Percentiles rank a stretch among this genome's conserved stretches.
These are phyloP conservation scores for Lachancea kluyveri DNA, from an alignment of 805 yeast genomes.

Conservation along the genomic window DNA sequence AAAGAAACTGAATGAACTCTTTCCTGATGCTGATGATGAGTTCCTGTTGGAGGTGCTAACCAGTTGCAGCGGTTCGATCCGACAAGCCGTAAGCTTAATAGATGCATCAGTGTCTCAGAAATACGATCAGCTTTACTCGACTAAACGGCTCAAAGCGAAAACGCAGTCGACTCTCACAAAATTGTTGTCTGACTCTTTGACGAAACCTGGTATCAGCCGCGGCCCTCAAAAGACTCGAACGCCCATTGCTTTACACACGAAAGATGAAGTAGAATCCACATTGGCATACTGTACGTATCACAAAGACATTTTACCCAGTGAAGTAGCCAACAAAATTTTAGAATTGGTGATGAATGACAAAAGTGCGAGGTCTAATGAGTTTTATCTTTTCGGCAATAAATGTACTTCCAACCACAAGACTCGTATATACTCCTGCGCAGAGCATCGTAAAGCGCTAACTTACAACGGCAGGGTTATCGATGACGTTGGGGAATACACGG, in stretches of 20 bases:
- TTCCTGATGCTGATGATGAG: conserved; percentile 39
- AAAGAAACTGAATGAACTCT: conserved; percentile 29
- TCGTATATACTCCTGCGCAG: conserved; percentile 28
- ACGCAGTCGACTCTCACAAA: conserved; percentile 4
- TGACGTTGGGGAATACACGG: conserved; percentile 32
- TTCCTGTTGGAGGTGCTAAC: conserved; percentile 45
- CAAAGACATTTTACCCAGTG: conserved; percentile 45
- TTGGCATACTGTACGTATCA: conserved; percentile 48
- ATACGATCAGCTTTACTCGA: not conserved
- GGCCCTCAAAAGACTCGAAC: conserved; percentile 12
- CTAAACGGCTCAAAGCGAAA: conserved; percentile 8
- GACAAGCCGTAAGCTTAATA: conserved; percentile 36
- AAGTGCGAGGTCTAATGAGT: conserved; percentile 38
- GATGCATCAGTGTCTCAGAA: conserved; percentile 18
- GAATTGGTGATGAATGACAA: conserved; percentile 37
- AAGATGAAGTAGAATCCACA: conserved; percentile 43
- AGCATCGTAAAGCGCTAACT: conserved; percentile 10
- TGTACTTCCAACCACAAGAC: conserved; percentile 55
- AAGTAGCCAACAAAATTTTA: conserved; percentile 42
- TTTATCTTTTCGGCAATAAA: conserved; percentile 56
- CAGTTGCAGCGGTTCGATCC: conserved; percentile 48
- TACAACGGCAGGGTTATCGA: conserved; percentile 36
- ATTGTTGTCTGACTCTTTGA: conserved; percentile 2
- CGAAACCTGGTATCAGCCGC: conserved; percentile 4
- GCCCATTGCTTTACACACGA: conserved; percentile 40